These are phyloP conservation scores for Neocatenulostroma microsporum DNA, from an alignment of 2,329 filamentous ascomycete genomes.

Conservation along the genomic window DNA sequence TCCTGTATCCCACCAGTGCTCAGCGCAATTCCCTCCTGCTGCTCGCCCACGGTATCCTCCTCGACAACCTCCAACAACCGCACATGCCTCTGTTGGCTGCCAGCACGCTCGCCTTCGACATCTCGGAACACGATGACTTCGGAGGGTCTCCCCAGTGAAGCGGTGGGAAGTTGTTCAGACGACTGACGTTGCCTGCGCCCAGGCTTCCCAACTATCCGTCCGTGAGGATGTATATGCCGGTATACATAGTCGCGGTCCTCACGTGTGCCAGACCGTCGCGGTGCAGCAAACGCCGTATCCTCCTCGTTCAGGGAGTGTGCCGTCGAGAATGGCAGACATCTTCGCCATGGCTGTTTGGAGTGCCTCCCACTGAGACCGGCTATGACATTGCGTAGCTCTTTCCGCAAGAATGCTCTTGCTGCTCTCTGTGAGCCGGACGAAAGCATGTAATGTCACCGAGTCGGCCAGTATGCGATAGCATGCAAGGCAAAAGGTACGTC, in stretches of 20 bases:
- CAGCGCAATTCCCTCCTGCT: too few species aligned
- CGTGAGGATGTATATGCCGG: conserved; percentile 13
- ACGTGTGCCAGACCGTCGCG: background rate
- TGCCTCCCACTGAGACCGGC: background rate
- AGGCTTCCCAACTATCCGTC: conserved; percentile 20
- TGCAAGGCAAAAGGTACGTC: too few species aligned
- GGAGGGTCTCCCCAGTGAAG: conserved; percentile 19
- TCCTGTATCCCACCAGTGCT: too few species aligned
- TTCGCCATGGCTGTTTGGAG: too few species aligned
- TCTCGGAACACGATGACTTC: conserved; percentile 14
- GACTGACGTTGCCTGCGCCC: conserved; percentile 20
- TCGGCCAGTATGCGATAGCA: too few species aligned
- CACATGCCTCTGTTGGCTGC: too few species aligned
- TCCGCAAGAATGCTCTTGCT: conserved; percentile 14
- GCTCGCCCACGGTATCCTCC: too few species aligned
- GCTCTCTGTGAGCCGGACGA: conserved; percentile 10
- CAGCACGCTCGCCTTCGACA: conserved; percentile 3
- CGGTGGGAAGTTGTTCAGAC: conserved; percentile 16
- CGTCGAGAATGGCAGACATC: too few species aligned
- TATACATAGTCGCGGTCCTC: conserved; percentile 1
- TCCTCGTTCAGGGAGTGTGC: background rate
- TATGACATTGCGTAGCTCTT: conserved; percentile 11
- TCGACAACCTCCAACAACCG: too few species aligned
- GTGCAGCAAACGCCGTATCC: background rate
- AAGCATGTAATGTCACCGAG: too few species aligned